A percentile compares a stretch with the other conserved stretches of the same genome.
Conservation (phyloP, 306 rosid genomes). For the Mimosa bimucronata region DNA sequence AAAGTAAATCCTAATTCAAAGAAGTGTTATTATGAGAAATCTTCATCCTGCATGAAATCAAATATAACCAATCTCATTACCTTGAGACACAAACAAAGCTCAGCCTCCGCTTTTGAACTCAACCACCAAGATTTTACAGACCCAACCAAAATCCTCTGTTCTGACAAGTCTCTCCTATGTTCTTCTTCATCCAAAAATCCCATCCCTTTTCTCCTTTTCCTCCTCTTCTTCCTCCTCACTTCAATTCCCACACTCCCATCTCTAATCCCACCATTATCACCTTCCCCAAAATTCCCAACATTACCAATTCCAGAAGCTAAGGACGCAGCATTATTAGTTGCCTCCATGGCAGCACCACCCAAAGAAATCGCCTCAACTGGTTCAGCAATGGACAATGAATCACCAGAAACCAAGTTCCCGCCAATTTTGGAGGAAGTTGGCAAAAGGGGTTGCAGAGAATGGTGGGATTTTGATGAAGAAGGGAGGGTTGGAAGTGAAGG, state of each 20-base stretch:
- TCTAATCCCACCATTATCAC: constrained; percentile 39
- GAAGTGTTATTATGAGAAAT: not conserved
- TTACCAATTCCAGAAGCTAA: constrained; percentile 37
- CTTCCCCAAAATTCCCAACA: constrained; percentile 38
- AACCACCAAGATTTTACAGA: constrained; percentile 50
- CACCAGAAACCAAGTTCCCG: constrained; percentile 47
- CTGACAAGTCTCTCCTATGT: constrained; percentile 31
- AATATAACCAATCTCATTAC: constrained; percentile 36
- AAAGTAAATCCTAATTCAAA: constrained; percentile 8
- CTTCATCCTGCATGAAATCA: constrained; percentile 5
- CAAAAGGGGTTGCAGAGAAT: constrained; percentile 44
- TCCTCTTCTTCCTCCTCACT: constrained; percentile 57
- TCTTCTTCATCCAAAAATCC: constrained; percentile 31
- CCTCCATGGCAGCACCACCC: constrained; percentile 45
- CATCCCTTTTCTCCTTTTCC: constrained; percentile 56
- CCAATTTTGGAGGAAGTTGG: constrained; percentile 46
- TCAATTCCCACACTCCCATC: constrained; percentile 40
- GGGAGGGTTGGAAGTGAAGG: constrained; percentile 51
- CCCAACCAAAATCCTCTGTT: constrained; percentile 32
- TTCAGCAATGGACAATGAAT: constrained; percentile 48
- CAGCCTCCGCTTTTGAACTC: constrained; percentile 64
- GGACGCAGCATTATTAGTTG: constrained; percentile 48
- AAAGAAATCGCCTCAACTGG: constrained; percentile 53
- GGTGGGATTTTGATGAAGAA: constrained; percentile 45
- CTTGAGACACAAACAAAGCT: constrained; percentile 66